Evolutionary conservation across 257 asterid species (phyloP), one percentile per base, ranked within the genome.

Genomic region (Lycium ferocissimum): DNA sequence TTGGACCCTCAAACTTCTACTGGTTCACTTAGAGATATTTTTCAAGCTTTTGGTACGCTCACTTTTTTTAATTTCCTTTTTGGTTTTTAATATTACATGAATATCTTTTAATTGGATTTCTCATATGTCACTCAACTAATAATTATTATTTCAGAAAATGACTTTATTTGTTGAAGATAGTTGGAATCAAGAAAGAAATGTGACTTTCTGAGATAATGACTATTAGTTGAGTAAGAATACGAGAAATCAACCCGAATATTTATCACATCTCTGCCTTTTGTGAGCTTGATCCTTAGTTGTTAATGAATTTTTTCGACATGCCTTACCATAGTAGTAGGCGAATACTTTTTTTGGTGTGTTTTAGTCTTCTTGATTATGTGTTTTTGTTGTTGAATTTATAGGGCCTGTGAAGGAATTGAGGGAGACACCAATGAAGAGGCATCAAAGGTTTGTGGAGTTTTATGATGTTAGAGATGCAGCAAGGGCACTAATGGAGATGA

Each of bases 351-450:
- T 59, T 79, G 69, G 1, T 33, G 18, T 37, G 12, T 47, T 10
- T 69, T 49, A 9, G 56, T 49, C 38, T 58, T 18, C 4, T 22
- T 38, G 15, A 7, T 57, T 62, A 2, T 3, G 43, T 43, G 7
- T 7, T 1, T 37, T 18, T 71, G 7, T 38, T 0, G 35, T 18
- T 71, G 18, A 43, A 73, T 67, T 67, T 5, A 33, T 54, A 97
- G 99, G 99, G 1, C 90, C 90, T 70, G 97, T 97, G 86, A 95
- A 89, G 93, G 99, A 97, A 91, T 65, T 95, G 90, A 92, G 99
- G 73, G 99, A 94, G 90, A 95, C 98, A 0, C 98, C 98, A 18
- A 85, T 85, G 92, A 95, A 92, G 80, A 90, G 81, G 85, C 85
- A 86, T 79, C 99, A 93, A 82, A 90, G 86, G 22, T 95, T 97